Evolutionary conservation across 2,329 filamentous ascomycete species (phyloP).

Genomic region (Paramyrothecium roridum): DNA sequence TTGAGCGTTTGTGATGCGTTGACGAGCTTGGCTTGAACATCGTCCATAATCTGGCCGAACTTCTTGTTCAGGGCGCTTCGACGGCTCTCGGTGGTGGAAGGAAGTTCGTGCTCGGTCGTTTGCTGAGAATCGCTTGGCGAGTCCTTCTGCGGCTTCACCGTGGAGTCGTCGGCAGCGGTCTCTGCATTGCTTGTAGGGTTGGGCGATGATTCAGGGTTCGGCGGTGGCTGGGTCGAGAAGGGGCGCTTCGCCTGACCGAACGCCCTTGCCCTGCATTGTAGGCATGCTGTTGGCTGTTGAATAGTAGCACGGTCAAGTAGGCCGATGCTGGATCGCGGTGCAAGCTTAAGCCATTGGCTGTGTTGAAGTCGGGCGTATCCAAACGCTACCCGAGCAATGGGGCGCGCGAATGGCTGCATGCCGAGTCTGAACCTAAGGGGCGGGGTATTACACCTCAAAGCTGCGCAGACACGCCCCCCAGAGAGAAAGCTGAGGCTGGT

Average conservation of each 20-base stretch:
- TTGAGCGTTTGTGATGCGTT: constrained; percentile 86
- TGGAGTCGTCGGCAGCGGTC: neutral
- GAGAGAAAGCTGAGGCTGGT: neutral
- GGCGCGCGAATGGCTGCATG: constrained; percentile 33
- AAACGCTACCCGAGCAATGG: constrained; percentile 24
- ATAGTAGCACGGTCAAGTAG: constrained; percentile 4
- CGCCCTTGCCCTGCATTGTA: constrained; percentile 14
- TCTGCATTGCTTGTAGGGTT: neutral
- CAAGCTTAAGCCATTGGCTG: neutral
- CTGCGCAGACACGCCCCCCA: neutral
- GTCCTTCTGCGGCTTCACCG: constrained; percentile 9
- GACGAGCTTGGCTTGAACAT: constrained; percentile 79
- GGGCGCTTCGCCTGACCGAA: constrained; percentile 16
- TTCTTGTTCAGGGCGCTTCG: constrained; percentile 28
- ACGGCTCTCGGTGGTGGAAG: constrained; percentile 27
- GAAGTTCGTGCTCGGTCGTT: constrained; percentile 19
- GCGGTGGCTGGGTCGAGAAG: constrained; percentile 21
- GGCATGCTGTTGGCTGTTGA: constrained; percentile 13
- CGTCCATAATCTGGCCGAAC: constrained; percentile 69
- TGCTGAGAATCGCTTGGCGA: constrained; percentile 9
- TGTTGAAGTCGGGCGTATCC: constrained; percentile 21
- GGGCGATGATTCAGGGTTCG: neutral
- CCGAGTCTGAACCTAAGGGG: constrained; percentile 1
- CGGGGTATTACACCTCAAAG: neutral
- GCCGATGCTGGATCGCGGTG: neutral